Evolutionary conservation across 2,329 filamentous ascomycete species (phyloP).

Genomic region (Cytospora piceae): DNA sequence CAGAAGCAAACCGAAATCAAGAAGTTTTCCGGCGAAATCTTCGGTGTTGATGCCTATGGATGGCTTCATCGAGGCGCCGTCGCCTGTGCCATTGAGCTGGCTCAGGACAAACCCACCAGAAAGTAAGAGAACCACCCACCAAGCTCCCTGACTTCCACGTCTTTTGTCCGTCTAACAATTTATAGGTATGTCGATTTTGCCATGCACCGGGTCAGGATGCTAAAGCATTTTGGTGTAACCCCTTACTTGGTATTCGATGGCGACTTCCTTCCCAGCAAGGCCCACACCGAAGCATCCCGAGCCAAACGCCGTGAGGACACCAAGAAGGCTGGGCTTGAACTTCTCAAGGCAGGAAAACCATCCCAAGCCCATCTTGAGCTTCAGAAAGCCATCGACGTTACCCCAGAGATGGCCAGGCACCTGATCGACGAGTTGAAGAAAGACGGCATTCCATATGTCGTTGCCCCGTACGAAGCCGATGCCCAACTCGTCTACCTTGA

Average conservation of each 20-base stretch:
- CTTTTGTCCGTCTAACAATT: constrained; percentile 1
- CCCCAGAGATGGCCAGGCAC: constrained; percentile 90
- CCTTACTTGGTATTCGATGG: constrained; percentile 97
- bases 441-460: constrained; percentile 79
- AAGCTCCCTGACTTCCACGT: not conserved
- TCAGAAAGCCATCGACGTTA: constrained; percentile 94
- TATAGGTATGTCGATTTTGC: constrained; percentile 84
- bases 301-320: constrained; percentile 76
- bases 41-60: constrained; percentile 96
- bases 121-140: constrained; percentile 61
- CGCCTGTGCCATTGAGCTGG: constrained; percentile 87
- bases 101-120: constrained; percentile 82
- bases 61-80: constrained; percentile 96
- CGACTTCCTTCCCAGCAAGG: constrained; percentile 92
- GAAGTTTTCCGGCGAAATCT: constrained; percentile 82
- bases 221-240: constrained; percentile 89
- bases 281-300: constrained; percentile 79
- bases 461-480: constrained; percentile 96
- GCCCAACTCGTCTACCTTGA: constrained; percentile 96
- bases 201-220: constrained; percentile 90
- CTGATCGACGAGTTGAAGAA: constrained; percentile 91
- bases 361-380: constrained; percentile 82
- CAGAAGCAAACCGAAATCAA: constrained; percentile 87
- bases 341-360: constrained; percentile 79
- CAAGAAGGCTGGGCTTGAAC: constrained; percentile 73